A percentile compares a stretch with the other conserved stretches of the same genome.
Evolutionary conservation across 1,139 yeast species (phyloP).

Genomic region (Yamadazyma siamensis): DNA sequence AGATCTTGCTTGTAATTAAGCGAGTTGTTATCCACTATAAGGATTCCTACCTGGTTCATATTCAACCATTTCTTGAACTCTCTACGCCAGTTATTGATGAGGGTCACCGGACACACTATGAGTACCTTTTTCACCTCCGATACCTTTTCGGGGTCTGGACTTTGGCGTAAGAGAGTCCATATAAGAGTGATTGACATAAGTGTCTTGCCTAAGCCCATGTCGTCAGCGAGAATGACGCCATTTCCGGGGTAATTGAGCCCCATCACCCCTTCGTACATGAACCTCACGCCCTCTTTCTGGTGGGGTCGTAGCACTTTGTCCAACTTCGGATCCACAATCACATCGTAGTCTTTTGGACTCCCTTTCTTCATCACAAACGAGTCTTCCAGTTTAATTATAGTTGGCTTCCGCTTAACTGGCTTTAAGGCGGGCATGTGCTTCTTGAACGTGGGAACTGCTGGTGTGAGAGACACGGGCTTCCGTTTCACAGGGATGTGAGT

Average conservation of each 20-base stretch:
- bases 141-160: conserved; percentile 43
- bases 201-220: conserved; percentile 97
- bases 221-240: conserved; percentile 91
- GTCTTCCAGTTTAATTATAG: conserved; percentile 12
- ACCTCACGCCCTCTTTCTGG: conserved; percentile 78
- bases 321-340: conserved; percentile 68
- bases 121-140: conserved; percentile 55
- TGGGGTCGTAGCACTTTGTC: conserved; percentile 66
- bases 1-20: conserved; percentile 59
- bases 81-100: conserved; percentile 81
- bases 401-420: conserved; percentile 5
- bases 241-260: conserved; percentile 55
- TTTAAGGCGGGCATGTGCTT: conserved; percentile 4
- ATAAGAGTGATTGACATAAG: conserved; percentile 77
- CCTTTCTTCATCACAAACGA: conserved; percentile 10
- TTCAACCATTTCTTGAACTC: conserved; percentile 94
- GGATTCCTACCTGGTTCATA: conserved; percentile 53
- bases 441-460: conserved; percentile 6
- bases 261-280: conserved; percentile 79
- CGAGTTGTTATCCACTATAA: conserved; percentile 48
- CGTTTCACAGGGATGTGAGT: conserved; percentile 1
- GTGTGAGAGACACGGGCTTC: neutral
- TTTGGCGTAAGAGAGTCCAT: conserved; percentile 81
- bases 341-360: conserved; percentile 35
- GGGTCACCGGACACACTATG: conserved; percentile 88